These are phyloP conservation scores for Pseudopediastrum boryanum DNA, from an alignment of 139 green algal genomes.

Conservation along the genomic window DNA sequence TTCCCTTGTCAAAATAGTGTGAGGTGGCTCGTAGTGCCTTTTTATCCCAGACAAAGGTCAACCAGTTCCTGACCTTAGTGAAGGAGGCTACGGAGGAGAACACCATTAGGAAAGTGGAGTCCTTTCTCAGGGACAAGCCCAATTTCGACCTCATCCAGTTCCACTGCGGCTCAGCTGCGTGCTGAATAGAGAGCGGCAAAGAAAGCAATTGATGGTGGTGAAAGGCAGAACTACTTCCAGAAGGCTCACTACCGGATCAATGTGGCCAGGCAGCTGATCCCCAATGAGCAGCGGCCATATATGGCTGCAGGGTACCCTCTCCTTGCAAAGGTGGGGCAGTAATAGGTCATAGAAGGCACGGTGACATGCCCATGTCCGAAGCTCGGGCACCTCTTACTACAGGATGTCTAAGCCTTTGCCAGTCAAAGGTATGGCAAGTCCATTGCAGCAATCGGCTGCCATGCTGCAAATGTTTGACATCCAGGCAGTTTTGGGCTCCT, in stretches of 20 bases:
- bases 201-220: slow-evolving; percentile 42
- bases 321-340: slow-evolving; percentile 63
- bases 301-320: slow-evolving; percentile 63
- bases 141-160: slow-evolving; percentile 78
- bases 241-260: slow-evolving; percentile 45
- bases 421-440: no score
- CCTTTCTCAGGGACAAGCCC: slow-evolving; percentile 43
- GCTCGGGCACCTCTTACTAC: no score
- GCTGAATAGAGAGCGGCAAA: slow-evolving; percentile 52
- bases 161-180: slow-evolving; percentile 69
- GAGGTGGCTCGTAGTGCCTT: slow-evolving; percentile 76
- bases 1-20: slow-evolving; percentile 73
- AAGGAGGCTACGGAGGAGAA: slow-evolving; percentile 40
- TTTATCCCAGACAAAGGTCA: slow-evolving; percentile 52
- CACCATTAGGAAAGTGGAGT: slow-evolving; percentile 36
- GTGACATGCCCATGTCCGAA: no score
- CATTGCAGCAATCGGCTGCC: no score
- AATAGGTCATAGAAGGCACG: no score
- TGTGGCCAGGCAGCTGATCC: slow-evolving; percentile 41
- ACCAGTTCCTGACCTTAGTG: slow-evolving; percentile 47
- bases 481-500: no score
- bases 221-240: slow-evolving; percentile 35
- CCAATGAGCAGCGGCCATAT: slow-evolving; percentile 68
- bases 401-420: no score
- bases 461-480: no score